Base-by-base conservation (phyloP, 345 rosid genomes). In the Corchorus capsularis region DNA sequence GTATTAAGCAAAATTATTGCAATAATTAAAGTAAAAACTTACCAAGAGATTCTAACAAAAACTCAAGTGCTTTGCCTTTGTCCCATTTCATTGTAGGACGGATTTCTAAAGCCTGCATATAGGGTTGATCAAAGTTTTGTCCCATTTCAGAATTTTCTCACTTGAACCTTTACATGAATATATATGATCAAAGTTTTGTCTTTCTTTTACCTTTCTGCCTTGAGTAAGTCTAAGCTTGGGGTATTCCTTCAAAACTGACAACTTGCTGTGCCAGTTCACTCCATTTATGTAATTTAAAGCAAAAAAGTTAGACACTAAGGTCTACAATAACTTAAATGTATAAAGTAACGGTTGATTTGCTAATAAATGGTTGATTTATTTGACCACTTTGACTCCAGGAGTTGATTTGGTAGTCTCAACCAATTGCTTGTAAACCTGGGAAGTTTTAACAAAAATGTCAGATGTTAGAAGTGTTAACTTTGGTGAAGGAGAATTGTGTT, bases 1-100 rank as follows among this genome's bases (percentile, higher is more conserved):
- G 27, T 27, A 27, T 39, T 6, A 39, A 39, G 43, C 6, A 27
- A 27, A 27, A 27, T 27, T 0, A 27, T 27, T 27, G 27, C 27
- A 27, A 27, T 27, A 27, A 27, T 27, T 27, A 27, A 27, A 27
- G 59, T 27, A 63, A 53, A 27, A 76, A 80, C 90, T 91, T 49
- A 95, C 99, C 99, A 41, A 93, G 90, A 61, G 96, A 85, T 77
- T 92, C 94, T 53, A 96, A 71, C 84, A 96, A 84, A 85, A 93
- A 93, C 76, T 92, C 98, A 70, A 96, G 94, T 63, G 99, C 98
- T 81, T 90, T 92, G 56, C 99, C 98, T 81, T 96, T 93, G 83
- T 96, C 92, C 99, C 98, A 96, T 78, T 93, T 86, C 72, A 93
- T 96, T 9, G 79, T 85, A 11, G 99, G 98, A 20, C 99, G 93